phyloP scores from a whole-genome alignment of 192 early-diverging fungal species.

The Linnemannia schmuckeri region DNA sequence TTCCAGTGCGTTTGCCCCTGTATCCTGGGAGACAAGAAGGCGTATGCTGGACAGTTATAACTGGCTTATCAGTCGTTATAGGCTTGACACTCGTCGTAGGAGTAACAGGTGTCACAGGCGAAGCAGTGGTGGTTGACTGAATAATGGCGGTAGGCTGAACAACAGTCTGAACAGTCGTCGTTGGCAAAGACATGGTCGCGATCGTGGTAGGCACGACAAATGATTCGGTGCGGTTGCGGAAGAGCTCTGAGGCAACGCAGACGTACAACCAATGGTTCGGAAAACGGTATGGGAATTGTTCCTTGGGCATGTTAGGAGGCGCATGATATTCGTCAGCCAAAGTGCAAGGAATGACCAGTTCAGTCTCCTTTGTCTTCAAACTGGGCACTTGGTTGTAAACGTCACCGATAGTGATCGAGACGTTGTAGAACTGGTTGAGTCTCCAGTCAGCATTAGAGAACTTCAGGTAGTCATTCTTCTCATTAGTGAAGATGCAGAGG shows the following conservation, averaged over 20 bases:
- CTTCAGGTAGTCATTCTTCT: background rate
- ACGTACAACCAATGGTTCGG: constrained; percentile 9
- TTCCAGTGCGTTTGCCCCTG: constrained; percentile 3
- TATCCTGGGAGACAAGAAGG: background rate
- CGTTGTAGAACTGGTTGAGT: constrained; percentile 16
- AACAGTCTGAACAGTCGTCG: background rate
- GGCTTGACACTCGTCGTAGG: no score
- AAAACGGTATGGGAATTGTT: background rate
- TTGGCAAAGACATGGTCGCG: background rate
- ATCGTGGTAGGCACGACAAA: background rate
- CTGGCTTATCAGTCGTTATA: background rate
- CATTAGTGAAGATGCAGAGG: background rate
- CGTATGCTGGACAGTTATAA: background rate
- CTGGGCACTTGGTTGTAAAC: background rate
- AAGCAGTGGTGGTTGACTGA: background rate
- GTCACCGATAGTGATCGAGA: background rate
- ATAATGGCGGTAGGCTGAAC: background rate
- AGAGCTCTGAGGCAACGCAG: background rate
- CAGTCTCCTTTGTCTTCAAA: constrained; percentile 5
- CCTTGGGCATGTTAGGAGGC: background rate
- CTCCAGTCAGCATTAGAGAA: background rate
- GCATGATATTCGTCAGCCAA: constrained; percentile 6
- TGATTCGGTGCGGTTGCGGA: constrained; percentile 1
- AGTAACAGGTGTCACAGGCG: background rate
- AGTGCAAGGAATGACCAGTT: background rate